phyloP scores from a whole-genome alignment of 306 rosid species.

The Acacia crassicarpa region DNA sequence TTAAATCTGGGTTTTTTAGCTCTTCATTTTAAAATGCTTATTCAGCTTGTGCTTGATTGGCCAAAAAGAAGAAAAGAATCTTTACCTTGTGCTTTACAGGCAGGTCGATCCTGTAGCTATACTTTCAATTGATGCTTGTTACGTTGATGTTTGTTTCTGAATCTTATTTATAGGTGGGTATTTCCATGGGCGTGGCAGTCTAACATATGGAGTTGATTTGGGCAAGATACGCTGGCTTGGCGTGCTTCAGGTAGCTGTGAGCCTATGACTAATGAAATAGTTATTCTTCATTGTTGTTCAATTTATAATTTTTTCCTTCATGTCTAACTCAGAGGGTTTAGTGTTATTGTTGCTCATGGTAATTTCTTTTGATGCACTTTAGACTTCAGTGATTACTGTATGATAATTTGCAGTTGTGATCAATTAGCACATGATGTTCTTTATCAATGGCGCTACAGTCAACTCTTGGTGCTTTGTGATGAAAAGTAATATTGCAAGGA shows the following conservation, averaged over 20 bases:
- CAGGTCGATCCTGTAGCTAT: not conserved
- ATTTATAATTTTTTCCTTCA: constrained; percentile 1
- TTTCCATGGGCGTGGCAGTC: constrained; percentile 64
- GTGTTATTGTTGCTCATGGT: constrained; percentile 9
- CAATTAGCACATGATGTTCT: not conserved
- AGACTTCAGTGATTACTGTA: not conserved
- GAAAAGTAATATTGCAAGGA: constrained; percentile 12
- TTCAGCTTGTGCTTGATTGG: not conserved
- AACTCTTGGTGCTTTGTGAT: constrained; percentile 11
- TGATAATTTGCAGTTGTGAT: not conserved
- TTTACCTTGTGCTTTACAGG: constrained; percentile 4
- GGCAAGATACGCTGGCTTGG: constrained; percentile 72
- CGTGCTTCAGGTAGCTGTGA: constrained; percentile 60
- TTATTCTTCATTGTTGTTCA: constrained; percentile 1
- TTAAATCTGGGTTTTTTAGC: constrained; percentile 20
- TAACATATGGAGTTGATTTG: constrained; percentile 79
- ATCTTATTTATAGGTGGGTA: constrained; percentile 65
- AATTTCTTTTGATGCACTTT: constrained; percentile 10
- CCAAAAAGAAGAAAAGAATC: not conserved
- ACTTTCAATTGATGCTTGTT: constrained; percentile 7
- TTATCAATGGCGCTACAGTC: constrained; percentile 11
- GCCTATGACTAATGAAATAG: constrained; percentile 5
- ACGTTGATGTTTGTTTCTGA: constrained; percentile 26
- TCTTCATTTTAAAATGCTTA: constrained; percentile 9
- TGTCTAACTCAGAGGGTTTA: constrained; percentile 13